These are phyloP conservation scores for Microdochium nivale DNA, from an alignment of 2,329 filamentous ascomycete species.

Conservation along the genomic window DNA sequence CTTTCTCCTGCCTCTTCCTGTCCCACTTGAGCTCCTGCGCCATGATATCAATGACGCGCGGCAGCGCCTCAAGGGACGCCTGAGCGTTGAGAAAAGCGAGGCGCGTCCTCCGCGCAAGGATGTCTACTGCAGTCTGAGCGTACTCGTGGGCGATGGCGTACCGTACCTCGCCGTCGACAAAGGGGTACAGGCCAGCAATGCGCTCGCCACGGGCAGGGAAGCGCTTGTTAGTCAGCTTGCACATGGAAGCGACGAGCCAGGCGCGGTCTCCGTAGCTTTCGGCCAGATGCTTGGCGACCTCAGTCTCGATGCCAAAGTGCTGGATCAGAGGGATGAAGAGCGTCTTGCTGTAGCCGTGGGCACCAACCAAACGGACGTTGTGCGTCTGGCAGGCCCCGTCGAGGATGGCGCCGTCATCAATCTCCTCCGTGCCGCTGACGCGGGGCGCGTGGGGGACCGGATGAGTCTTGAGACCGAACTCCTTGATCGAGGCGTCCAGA, in stretches of 20 bases:
- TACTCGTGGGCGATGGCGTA: slow-evolving; percentile 87
- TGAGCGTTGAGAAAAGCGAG: slow-evolving; percentile 89
- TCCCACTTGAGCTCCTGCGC: slow-evolving; percentile 75
- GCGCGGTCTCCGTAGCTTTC: slow-evolving; percentile 86
- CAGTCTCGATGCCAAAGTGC: slow-evolving; percentile 84
- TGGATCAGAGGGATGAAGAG: slow-evolving; percentile 94
- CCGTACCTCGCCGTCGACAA: slow-evolving; percentile 83
- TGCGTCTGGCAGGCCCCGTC: slow-evolving; percentile 74
- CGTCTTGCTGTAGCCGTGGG: slow-evolving; percentile 79
- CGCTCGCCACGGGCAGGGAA: slow-evolving; percentile 79
- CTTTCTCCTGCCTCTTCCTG: slow-evolving; percentile 58
- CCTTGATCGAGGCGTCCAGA: slow-evolving; percentile 68
- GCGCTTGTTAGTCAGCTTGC: slow-evolving; percentile 64
- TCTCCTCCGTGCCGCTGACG: slow-evolving; percentile 59
- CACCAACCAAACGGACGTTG: slow-evolving; percentile 70
- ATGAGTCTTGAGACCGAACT: slow-evolving; percentile 54
- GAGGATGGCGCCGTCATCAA: slow-evolving; percentile 59
- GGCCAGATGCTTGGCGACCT: slow-evolving; percentile 82
- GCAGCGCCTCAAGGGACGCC: slow-evolving; percentile 78
- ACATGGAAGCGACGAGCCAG: slow-evolving; percentile 81
- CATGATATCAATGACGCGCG: slow-evolving; percentile 85
- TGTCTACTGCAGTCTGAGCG: slow-evolving; percentile 82
- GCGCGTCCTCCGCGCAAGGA: slow-evolving; percentile 75
- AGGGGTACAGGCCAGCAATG: slow-evolving; percentile 75
- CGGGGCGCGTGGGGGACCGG: slow-evolving; percentile 52